Evolutionary conservation across 768 basidiomycete genomes (phyloP), one percentile per base, ranked within the genome.

Genomic region (Pisolithus sp.): DNA sequence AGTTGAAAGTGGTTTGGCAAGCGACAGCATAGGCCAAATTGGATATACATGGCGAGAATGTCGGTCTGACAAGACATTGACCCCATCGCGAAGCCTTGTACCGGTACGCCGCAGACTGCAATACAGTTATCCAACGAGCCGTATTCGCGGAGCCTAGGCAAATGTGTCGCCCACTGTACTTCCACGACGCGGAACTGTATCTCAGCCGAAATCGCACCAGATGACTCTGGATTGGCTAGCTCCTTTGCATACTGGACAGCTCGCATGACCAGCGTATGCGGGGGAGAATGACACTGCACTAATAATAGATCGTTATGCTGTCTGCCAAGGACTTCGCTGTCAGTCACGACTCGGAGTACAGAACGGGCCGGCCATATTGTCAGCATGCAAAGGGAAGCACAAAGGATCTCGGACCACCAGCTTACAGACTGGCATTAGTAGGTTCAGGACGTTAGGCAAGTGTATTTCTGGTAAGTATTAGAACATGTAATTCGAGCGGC

Each of bases 1-100:
- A 83, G 66, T 42, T 74, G 67, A 70, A 86, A 90, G 87, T 3
- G 83, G 76, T 43, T 73, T 73, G 12, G 85, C 76, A 18, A 88
- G 78, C 7, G 83, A 75, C 17, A 90, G 50, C 2, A 85, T 77
- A 7, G 82, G 82, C 34, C 75, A 68, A 50, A 89, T 83, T 0
- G 86, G 86, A 17, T 50, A 0, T 23, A 63, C 54, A 2, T 5
- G 5, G n/a, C n/a, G 23, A 8, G n/a, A 56, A 58, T 2, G 53
- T 15, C 2, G 20, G 68, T 57, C 18, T 26, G 42, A 31, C 18
- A 50, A 2, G 46, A 7, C 40, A 76, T 23, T 12, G 12, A 21
- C 2, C 82, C 83, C 87, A 88, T 89, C 8, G 82, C 23, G 23
- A 24, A 85, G 0, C 82, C 85, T 0, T 83, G 86, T 17, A 88